Evolutionary conservation across 371 early-diverging fungal genomes (phyloP), one percentile per base, ranked within the genome.

Genomic region (Mortierella sp.): DNA sequence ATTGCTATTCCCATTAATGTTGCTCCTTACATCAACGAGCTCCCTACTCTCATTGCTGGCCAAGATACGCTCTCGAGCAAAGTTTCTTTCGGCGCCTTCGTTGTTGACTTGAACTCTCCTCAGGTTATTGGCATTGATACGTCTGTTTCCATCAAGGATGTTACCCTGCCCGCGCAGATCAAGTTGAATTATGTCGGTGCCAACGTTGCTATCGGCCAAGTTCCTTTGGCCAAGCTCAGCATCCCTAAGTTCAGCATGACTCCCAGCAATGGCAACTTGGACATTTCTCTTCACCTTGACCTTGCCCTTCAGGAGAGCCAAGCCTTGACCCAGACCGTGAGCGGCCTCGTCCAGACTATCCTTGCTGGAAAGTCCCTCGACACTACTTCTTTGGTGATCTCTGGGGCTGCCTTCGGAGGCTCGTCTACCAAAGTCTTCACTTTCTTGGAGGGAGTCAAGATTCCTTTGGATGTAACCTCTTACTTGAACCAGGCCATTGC

Each of bases 111-210:
- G 48, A 77, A 79, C 71, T 58, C 74, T 11, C 80, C 80, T 28
- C 80, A 79, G 74, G 67, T 67, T 53, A 74, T 79, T 50, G 80
- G 80, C 13, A 59, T 79, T 16, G 74, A 79, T 60, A 70, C 74
- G 21, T 63, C 67, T 9, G 55, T 79, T 41, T 32, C 74, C 7
- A 45, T 79, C 71, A 74, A 70, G 74, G 70, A 74, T 62, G 36
- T 79, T 24, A 57, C 67, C 24, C 57, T 79, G 57, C 80, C 80
- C 21, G 80, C 74, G 13, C 64, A 79, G 68, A 74, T 79, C 74
- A 74, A 70, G 65, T 74, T 79, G 65, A 79, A 70, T 69, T 79
- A 79, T 40, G 80, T 74, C 19, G 80, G 80, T 22, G 61, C 74
- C 36, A 70, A 79, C 57, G 33, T 79, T 33, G 80, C 70, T 16